Conservation (phyloP, 2,329 filamentous ascomycete species). For the Truncatella angustata region DNA sequence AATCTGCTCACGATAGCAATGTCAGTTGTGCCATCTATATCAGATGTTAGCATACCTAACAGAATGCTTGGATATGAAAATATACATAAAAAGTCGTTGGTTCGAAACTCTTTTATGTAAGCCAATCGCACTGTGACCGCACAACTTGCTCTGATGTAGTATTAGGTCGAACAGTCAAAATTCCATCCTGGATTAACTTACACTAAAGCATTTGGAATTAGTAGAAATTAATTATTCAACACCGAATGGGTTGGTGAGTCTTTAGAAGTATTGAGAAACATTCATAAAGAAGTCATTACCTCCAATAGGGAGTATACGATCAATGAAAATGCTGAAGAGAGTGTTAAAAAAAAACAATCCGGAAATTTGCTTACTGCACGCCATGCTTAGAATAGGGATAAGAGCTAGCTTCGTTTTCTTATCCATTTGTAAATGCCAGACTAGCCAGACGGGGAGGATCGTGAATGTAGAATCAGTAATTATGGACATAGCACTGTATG, state of each 20-base stretch:
- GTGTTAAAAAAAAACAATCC: no score
- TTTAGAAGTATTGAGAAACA: no score
- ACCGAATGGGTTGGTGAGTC: no score
- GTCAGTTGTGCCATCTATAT: slow-evolving; percentile 14
- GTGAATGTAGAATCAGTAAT: slow-evolving; percentile 40
- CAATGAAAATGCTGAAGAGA: no score
- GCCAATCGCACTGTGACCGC: slow-evolving; percentile 20
- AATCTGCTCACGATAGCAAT: no score
- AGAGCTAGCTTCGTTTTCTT: slow-evolving; percentile 41
- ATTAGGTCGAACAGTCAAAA: not conserved
- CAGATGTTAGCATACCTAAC: not conserved
- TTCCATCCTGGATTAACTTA: not conserved
- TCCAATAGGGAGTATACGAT: no score
- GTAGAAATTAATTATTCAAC: no score
- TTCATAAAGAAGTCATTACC: no score
- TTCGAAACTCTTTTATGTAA: slow-evolving; percentile 16
- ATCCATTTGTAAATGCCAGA: slow-evolving; percentile 48
- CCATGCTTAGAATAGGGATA: slow-evolving; percentile 48
- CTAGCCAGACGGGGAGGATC: slow-evolving; percentile 43
- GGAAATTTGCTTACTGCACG: no score
- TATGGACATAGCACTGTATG: slow-evolving; percentile 38
- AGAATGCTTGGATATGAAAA: no score
- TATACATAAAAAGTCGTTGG: slow-evolving; percentile 18
- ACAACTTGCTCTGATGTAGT: slow-evolving; percentile 16
- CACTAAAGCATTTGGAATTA: no score